Base-by-base conservation (phyloP, 495 filamentous ascomycete genomes). In the Trichoderma asperelloides region DNA sequence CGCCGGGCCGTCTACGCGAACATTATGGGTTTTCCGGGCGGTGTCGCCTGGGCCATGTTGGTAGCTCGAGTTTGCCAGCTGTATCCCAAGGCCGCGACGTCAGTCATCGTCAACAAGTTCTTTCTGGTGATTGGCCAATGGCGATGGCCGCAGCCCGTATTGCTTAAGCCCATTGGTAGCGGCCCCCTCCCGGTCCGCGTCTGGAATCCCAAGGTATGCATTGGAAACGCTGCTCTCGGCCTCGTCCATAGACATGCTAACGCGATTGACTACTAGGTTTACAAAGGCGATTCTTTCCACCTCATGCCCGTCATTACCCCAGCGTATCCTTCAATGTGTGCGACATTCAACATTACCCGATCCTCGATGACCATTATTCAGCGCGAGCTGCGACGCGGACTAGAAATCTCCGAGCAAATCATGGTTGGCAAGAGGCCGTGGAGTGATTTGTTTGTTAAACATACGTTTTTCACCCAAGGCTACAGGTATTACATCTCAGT, bases 261-360 rank as follows among this genome's bases (percentile, higher is more conserved):
- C 71, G 41, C 79, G 67, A 76, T 70, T 55, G 68, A 67, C 70
- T 60, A 67, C 51, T 68, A 95, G 90, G 81, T 96, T 45, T 96
- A 96, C 72, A 84, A 86, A 68, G 84, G 84, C 62, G 95, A 98
- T 73, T 82, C 85, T 45, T 88, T 84, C 69, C 94, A 97, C 75
- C 77, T 95, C 18, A 98, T 98, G 95, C 95, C 95, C 62, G 91
- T 98, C 71, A 97, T 98, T 72, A 98, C 91, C 6, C 95, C 95
- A 2, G 91, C 96, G 2, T 97, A 96, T 77, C 95, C 93, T 16
- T 93, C 90, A 60, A 96, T 96, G 92, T 97, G 94, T 73, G 88
- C 96, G 3, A 97, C 94, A 0, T 93, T 97, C 79, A 98, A 97
- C 72, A 86, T 98, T 64, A 91, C 89, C 5, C 79, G 84, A 71